Percentiles rank a stretch among this genome's conserved stretches.
phyloP scores from a whole-genome alignment of 768 basidiomycete genomes.

The Amanita rubescens region DNA sequence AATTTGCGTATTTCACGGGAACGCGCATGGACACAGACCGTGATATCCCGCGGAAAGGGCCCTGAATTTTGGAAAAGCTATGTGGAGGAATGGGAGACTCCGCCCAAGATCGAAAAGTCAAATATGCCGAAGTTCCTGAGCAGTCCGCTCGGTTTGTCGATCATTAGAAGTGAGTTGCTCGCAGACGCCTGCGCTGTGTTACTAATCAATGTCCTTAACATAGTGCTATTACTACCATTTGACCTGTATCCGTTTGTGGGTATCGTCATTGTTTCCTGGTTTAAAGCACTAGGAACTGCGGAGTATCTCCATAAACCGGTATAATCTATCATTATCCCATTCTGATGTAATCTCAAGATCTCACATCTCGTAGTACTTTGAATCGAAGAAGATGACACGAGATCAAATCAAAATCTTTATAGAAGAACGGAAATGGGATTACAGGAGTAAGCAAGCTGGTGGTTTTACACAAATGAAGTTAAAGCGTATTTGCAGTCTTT shows the following conservation, averaged over 20 bases:
- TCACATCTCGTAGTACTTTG: constrained; percentile 56
- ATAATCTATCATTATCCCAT: neutral
- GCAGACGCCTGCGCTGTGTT: constrained; percentile 11
- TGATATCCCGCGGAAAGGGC: constrained; percentile 76
- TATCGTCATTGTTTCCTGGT: constrained; percentile 48
- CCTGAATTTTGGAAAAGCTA: constrained; percentile 80
- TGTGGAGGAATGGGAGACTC: constrained; percentile 72
- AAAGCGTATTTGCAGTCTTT: constrained; percentile 46
- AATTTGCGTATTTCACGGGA: constrained; percentile 78
- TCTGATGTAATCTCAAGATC: neutral
- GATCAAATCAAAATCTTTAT: constrained; percentile 68
- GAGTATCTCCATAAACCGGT: constrained; percentile 64
- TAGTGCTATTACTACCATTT: constrained; percentile 56
- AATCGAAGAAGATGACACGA: constrained; percentile 73
- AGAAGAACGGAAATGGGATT: constrained; percentile 88
- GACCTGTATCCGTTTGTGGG: constrained; percentile 67
- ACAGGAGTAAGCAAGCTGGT: constrained; percentile 44
- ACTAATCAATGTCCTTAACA: constrained; percentile 24
- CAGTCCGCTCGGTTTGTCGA: constrained; percentile 31
- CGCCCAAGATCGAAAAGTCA: constrained; percentile 32
- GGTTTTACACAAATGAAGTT: neutral
- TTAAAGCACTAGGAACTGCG: constrained; percentile 64
- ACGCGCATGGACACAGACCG: constrained; percentile 76
- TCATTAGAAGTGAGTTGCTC: constrained; percentile 25
- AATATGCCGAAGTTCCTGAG: constrained; percentile 26